Evolutionary conservation across 2,329 filamentous ascomycete genomes (phyloP), one percentile per base, ranked within the genome.

Genomic region (Samsoniella hepiali): DNA sequence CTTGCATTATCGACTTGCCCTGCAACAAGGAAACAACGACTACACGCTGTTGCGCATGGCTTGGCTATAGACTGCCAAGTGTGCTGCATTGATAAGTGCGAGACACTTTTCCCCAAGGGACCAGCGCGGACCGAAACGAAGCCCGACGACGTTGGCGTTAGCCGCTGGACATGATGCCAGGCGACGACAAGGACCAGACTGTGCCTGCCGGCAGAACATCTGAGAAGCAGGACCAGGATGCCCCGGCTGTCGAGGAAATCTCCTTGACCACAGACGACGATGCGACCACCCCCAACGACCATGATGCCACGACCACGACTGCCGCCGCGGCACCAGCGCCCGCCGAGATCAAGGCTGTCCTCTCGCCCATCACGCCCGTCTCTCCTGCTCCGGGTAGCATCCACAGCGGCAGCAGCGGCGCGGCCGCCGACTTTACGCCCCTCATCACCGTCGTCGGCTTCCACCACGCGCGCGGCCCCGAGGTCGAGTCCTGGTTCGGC

Each of bases 401-500:
- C 65, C 63, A 69, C 10, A 77, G 78, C 65, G 59, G 59, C 31
- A 61, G 58, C 50, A 61, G 50, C 58, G 45, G 58, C n/a, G 38
- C 49, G n/a, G 38, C 59, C 13, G 31, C 32, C 42, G 59, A 56
- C 51, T 89, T 88, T 73, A 78, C 81, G 63, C 90, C 91, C 51
- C 81, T 93, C 72, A 89, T 94, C 56, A 87, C 88, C 67, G 89
- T 94, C 64, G 90, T 94, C 70, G 91, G 90, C 75, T 94, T 94
- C 73, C 90, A 94, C 76, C 91, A 94, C 82, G 90, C 90, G 62
- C 82, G 86, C 74, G 95, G 95, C 9, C 95, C 95, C 38, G 95
- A 99, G 79, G 90, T 98, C 63, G 93, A 98, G 79, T 85, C 84
- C 71, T 98, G 94, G 91, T 91, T 97, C 73, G 93, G 92, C 66